phyloP scores from a whole-genome alignment of 2,329 filamentous ascomycete genomes.

The Colletotrichum australisinense region DNA sequence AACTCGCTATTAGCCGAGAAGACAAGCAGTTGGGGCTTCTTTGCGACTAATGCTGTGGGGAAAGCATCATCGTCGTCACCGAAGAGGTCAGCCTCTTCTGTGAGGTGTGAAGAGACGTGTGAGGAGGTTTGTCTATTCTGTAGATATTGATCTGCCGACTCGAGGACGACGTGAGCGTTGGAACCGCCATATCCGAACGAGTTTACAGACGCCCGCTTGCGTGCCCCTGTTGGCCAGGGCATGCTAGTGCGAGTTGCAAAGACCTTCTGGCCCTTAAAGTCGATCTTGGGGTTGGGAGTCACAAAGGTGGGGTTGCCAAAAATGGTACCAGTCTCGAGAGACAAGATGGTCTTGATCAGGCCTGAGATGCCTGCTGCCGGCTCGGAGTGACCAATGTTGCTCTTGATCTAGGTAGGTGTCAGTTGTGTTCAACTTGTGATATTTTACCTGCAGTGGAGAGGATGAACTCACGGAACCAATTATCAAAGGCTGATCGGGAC shows the following conservation, averaged over 20 bases:
- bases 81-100: neutral
- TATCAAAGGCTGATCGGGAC: slow-evolving; percentile 36
- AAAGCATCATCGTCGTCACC: neutral
- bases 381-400: slow-evolving; percentile 47
- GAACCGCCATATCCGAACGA: slow-evolving; percentile 50
- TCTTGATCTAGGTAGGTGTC: slow-evolving; percentile 36
- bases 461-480: slow-evolving; percentile 42
- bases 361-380: slow-evolving; percentile 43
- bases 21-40: slow-evolving; percentile 35
- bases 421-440: no score
- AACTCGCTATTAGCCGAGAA: slow-evolving; percentile 9
- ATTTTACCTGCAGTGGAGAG: no score
- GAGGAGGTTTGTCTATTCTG: neutral
- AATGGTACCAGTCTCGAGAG: slow-evolving; percentile 42
- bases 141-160: neutral
- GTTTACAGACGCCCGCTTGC: slow-evolving; percentile 44
- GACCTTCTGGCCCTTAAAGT: neutral
- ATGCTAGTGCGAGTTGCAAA: neutral
- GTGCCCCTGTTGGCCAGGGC: neutral
- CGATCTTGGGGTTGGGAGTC: slow-evolving; percentile 51
- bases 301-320: slow-evolving; percentile 39
- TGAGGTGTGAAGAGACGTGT: slow-evolving; percentile 11
- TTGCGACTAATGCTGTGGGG: neutral
- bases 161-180: slow-evolving; percentile 46
- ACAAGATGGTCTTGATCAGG: slow-evolving; percentile 44